These are phyloP conservation scores for Suillus americanus DNA, from an alignment of 768 basidiomycete genomes.

Conservation along the genomic window DNA sequence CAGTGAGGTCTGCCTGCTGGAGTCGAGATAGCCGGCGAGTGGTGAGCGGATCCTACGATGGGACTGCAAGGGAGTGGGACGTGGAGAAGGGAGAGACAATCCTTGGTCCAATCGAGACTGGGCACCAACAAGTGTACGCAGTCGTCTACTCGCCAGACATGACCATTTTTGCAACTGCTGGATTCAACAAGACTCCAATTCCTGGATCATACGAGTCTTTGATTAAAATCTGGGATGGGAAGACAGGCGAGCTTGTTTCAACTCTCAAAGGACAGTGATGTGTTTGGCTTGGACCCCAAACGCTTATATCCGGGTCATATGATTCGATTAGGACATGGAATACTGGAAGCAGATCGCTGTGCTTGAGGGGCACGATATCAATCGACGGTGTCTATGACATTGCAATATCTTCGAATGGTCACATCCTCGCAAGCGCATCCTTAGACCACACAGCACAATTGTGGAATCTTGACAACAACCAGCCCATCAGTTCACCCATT, in stretches of 20 bases:
- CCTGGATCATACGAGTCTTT: no score
- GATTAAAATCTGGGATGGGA: not conserved
- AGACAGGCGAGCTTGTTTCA: not conserved
- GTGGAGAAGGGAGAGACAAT: not conserved
- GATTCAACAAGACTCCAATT: no score
- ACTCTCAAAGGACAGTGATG: not conserved
- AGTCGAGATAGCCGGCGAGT: not conserved
- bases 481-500: not conserved
- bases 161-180: not conserved
- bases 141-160: not conserved
- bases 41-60: not conserved
- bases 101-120: not conserved
- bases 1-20: not conserved
- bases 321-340: not conserved
- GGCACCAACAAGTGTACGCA: rapidly evolving
- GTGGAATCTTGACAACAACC: not conserved
- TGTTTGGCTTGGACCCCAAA: not conserved
- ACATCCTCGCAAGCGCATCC: not conserved
- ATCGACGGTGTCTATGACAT: no score
- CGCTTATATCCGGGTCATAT: no score
- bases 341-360: no score
- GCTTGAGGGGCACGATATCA: no score
- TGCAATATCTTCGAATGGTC: no score
- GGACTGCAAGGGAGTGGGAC: not conserved
- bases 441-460: no score